Conservation (phyloP, 768 basidiomycete species). For the Hypsizygus marmoreus region DNA sequence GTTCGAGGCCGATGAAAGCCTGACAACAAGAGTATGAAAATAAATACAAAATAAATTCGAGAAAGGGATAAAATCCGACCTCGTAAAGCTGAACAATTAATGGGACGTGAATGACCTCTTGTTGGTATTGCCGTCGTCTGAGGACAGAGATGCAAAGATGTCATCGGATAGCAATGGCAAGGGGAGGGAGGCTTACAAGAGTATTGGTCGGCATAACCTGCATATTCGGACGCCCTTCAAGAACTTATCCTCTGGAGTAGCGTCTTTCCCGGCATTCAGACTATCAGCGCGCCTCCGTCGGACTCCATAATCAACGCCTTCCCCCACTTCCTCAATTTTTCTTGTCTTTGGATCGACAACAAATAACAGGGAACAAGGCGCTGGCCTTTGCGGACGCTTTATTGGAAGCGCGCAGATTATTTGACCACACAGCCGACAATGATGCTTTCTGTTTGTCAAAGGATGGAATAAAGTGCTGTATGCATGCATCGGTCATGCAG, state of each 20-base stretch:
- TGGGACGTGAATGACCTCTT: constrained; percentile 60
- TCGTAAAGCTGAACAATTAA: constrained; percentile 72
- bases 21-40: constrained; percentile 36
- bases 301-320: constrained; percentile 85
- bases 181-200: constrained; percentile 57
- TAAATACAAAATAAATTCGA: not conserved
- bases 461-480: constrained; percentile 76
- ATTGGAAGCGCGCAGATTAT: constrained; percentile 89
- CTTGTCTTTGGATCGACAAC: constrained; percentile 81
- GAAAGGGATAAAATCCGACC: constrained; percentile 34
- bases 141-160: constrained; percentile 6
- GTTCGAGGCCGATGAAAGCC: constrained; percentile 75
- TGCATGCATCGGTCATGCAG: not conserved
- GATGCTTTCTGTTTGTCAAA: constrained; percentile 92
- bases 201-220: constrained; percentile 74
- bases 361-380: constrained; percentile 78
- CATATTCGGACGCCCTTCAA: constrained; percentile 89
- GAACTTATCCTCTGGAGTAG: constrained; percentile 73
- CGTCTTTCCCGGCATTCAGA: constrained; percentile 39
- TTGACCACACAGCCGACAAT: constrained; percentile 91
- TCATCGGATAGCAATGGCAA: not conserved
- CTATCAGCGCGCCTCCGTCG: constrained; percentile 43
- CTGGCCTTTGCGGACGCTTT: constrained; percentile 66
- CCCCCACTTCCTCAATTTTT: constrained; percentile 80
- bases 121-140: constrained; percentile 80